phyloP scores from a whole-genome alignment of 352 stramenopile species.

The Phytophthora idaei region DNA sequence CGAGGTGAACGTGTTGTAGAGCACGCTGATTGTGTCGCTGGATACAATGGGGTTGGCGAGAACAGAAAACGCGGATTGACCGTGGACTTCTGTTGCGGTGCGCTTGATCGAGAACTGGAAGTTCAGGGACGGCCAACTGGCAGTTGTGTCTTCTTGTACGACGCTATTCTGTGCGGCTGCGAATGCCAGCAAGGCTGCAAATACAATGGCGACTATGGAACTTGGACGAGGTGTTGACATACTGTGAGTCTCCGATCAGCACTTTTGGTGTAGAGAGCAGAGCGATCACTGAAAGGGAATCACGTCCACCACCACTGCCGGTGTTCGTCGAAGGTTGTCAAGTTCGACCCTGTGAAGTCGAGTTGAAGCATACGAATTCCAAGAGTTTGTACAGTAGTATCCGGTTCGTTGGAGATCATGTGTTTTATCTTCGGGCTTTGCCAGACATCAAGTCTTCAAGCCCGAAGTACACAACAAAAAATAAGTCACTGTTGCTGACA shows the following conservation, averaged over 20 bases:
- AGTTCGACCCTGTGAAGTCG: neutral
- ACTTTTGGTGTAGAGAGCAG: conserved; percentile 1
- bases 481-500: too few relatives aligned
- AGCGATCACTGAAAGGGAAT: conserved; percentile 1
- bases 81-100: conserved; percentile 33
- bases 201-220: conserved; percentile 6
- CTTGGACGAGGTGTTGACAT: conserved; percentile 1
- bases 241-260: neutral
- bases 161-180: conserved; percentile 4
- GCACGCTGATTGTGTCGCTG: conserved; percentile 19
- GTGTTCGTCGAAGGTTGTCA: conserved; percentile 11
- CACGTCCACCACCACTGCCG: neutral
- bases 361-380: conserved; percentile 6
- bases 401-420: conserved; percentile 22
- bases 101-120: conserved; percentile 45
- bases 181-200: conserved; percentile 6
- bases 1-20: conserved; percentile 38
- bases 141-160: conserved; percentile 4
- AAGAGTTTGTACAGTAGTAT: conserved; percentile 11
- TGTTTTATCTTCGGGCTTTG: conserved; percentile 34
- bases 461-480: neutral
- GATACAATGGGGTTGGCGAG: conserved; percentile 35
- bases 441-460: conserved; percentile 24
- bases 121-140: conserved; percentile 27
- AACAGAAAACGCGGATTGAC: conserved; percentile 35